Percentiles rank a stretch among this genome's conserved stretches.
Conservation (phyloP, 177 flowering plant species). For the Telopea speciosissima region DNA sequence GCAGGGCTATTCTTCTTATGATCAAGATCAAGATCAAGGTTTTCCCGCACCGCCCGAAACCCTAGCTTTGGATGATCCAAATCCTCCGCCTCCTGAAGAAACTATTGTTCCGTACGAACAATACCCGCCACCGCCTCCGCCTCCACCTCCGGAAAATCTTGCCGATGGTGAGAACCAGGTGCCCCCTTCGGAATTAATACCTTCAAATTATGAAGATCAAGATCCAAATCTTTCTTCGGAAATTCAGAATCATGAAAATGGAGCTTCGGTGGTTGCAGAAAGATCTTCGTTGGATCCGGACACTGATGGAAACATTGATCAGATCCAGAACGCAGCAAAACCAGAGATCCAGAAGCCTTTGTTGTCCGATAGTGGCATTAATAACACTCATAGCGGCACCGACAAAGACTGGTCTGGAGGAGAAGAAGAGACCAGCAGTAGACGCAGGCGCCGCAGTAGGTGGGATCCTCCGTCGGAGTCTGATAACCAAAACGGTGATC, state of each 20-base stretch:
- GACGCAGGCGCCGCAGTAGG: constrained; percentile 57
- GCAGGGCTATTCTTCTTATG: background rate
- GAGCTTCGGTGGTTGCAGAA: background rate
- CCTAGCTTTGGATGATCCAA: constrained; percentile 1
- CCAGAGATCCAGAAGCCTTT: constrained; percentile 23
- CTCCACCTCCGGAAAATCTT: constrained; percentile 7
- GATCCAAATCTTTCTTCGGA: background rate
- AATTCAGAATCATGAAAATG: background rate
- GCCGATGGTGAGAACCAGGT: background rate
- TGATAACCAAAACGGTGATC: constrained; percentile 21
- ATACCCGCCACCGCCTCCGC: background rate
- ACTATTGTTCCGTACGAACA: background rate
- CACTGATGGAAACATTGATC: constrained; percentile 2
- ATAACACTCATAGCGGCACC: constrained; percentile 43
- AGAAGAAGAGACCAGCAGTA: constrained; percentile 61
- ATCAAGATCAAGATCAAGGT: background rate
- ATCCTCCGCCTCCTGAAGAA: background rate
- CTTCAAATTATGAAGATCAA: background rate
- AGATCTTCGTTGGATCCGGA: background rate
- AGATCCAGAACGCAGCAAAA: constrained; percentile 1
- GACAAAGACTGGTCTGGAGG: constrained; percentile 61
- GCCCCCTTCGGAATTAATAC: constrained; percentile 5
- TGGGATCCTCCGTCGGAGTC: constrained; percentile 71
- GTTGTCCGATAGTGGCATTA: constrained; percentile 35
- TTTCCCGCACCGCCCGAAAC: background rate